Conservation (phyloP, 2,329 filamentous ascomycete genomes). For the Penicillium hordei region DNA sequence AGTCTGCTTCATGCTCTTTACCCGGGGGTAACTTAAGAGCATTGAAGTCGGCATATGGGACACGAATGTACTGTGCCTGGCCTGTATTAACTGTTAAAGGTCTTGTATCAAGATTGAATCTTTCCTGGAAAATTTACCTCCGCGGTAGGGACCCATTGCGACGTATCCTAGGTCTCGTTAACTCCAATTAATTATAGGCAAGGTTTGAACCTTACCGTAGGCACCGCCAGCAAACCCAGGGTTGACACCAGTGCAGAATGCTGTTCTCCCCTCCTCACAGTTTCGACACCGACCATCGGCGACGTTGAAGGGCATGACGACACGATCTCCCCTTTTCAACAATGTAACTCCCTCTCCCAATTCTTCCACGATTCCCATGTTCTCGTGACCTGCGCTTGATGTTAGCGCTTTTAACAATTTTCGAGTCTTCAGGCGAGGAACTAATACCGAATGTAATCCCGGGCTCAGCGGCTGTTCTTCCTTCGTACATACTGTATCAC, state of each 20-base stretch:
- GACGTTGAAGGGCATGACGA: neutral
- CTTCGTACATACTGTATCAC: neutral
- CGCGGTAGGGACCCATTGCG: neutral
- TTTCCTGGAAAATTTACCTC: neutral
- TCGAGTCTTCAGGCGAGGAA: neutral
- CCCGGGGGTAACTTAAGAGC: neutral
- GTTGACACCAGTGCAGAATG: neutral
- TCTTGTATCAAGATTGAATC: neutral
- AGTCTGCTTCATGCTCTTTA: neutral
- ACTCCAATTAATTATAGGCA: neutral
- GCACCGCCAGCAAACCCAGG: neutral
- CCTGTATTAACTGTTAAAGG: neutral
- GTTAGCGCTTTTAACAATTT: neutral
- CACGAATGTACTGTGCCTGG: neutral
- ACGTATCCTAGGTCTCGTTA: neutral
- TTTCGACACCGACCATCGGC: neutral
- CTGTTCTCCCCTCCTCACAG: neutral
- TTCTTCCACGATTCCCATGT: neutral
- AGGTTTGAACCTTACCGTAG: neutral
- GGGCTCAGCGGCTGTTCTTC: neutral
- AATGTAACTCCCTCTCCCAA: neutral
- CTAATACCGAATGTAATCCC: neutral
- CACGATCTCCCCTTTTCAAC: neutral
- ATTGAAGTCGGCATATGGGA: neutral
- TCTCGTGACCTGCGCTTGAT: neutral